Evolutionary conservation across 23 red algal species (phyloP).

Genomic region (Gracilaria gracilis): DNA sequence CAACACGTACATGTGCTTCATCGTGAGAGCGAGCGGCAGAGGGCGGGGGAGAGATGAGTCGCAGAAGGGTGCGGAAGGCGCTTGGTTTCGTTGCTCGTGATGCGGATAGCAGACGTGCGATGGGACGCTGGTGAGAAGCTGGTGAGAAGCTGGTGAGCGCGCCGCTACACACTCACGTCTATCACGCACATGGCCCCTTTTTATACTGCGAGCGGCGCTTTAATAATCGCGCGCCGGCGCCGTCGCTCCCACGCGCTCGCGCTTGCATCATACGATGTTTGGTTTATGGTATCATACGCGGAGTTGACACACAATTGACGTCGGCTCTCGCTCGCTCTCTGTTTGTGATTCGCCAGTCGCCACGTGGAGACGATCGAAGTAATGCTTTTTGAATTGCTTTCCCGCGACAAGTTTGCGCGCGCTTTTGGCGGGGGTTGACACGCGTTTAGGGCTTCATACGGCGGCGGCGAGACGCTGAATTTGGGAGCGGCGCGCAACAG

Average conservation of each 20-base stretch:
- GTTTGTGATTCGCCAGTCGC: not conserved
- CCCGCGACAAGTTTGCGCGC: not conserved
- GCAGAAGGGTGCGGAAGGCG: not conserved
- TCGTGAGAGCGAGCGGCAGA: not conserved
- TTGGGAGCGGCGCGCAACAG: not conserved
- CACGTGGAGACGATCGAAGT: not conserved
- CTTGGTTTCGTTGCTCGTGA: not conserved
- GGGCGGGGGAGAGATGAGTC: not conserved
- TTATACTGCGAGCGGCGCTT: not conserved
- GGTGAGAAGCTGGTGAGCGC: not conserved
- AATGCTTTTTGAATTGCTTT: not conserved
- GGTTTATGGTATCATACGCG: too few species aligned
- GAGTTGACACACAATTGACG: too few species aligned
- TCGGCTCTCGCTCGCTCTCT: not conserved
- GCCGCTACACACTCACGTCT: not conserved
- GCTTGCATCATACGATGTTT: not conserved
- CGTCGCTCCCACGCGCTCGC: too few species aligned
- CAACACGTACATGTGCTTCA: not conserved
- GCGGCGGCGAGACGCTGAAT: not conserved
- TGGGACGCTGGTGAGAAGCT: not conserved
- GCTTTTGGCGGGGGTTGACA: not conserved
- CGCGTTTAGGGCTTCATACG: not conserved
- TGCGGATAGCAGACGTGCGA: not conserved
- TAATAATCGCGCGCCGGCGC: not conserved
- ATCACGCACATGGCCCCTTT: not conserved